phyloP scores from a whole-genome alignment of 2,329 filamentous ascomycete species.

The Penicillium brevicompactum region DNA sequence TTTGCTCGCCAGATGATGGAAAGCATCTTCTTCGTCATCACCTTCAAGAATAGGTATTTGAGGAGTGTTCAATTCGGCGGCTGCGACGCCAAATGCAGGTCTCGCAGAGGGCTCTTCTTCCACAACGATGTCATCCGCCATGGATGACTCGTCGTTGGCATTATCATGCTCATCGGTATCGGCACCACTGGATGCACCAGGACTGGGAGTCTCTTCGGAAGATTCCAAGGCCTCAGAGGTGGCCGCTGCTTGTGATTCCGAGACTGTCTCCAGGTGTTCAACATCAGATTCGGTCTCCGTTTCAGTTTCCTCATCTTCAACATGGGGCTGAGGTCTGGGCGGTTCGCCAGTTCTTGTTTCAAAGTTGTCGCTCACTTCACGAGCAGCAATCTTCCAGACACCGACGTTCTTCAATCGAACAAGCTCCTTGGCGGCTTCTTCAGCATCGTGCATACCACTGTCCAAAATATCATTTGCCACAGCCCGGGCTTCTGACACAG shows the following conservation, averaged over 20 bases:
- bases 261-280: conserved; percentile 3
- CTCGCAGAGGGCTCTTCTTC: conserved; percentile 47
- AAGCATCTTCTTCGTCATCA: conserved; percentile 44
- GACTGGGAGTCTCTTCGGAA: not conserved
- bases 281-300: conserved; percentile 12
- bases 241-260: not conserved
- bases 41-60: conserved; percentile 44
- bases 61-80: conserved; percentile 18
- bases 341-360: conserved; percentile 58
- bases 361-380: conserved; percentile 78
- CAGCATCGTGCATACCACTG: conserved; percentile 77
- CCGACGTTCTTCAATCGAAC: conserved; percentile 79
- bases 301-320: conserved; percentile 15
- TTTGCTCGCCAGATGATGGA: conserved; percentile 54
- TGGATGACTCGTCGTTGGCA: conserved; percentile 5
- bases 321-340: conserved; percentile 31
- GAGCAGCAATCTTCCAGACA: conserved; percentile 76
- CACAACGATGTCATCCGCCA: conserved; percentile 44
- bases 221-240: conserved; percentile 9
- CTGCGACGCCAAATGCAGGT: conserved; percentile 22
- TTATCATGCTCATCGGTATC: conserved; percentile 1
- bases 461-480: conserved; percentile 72
- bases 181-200: not conserved
- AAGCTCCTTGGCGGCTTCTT: conserved; percentile 77
- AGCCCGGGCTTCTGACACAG: conserved; percentile 67